These are phyloP conservation scores for Aspergillus awamori DNA, from an alignment of 2,329 filamentous ascomycete genomes.

Conservation along the genomic window DNA sequence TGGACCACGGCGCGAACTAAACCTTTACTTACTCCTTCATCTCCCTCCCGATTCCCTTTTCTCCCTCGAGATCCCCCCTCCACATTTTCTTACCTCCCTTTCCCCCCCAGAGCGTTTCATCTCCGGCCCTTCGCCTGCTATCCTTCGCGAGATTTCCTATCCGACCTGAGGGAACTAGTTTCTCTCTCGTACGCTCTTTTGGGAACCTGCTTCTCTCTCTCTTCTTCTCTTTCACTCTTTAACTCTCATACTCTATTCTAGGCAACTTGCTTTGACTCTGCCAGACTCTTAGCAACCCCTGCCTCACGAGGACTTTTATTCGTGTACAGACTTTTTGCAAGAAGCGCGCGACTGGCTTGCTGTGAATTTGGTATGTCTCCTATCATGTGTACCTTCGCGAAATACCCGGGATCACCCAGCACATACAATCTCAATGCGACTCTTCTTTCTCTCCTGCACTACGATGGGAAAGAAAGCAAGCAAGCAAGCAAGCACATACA, in stretches of 20 bases:
- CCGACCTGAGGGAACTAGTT: constrained; percentile 43
- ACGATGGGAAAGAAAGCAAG: too few species aligned
- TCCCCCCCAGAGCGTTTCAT: constrained; percentile 24
- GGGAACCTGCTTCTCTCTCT: constrained; percentile 31
- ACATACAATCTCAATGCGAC: not conserved
- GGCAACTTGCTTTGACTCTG: constrained; percentile 1
- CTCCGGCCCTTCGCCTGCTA: constrained; percentile 26
- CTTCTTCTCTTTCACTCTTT: constrained; percentile 27
- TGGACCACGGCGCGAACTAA: constrained; percentile 10
- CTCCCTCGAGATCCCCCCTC: constrained; percentile 23
- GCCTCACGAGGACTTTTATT: constrained; percentile 16
- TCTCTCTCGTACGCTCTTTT: constrained; percentile 47
- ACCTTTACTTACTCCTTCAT: constrained; percentile 17
- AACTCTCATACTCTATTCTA: constrained; percentile 14
- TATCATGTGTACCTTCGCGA: too few species aligned
- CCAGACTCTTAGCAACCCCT: not conserved
- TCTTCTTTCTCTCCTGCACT: not conserved
- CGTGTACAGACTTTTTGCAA: constrained; percentile 30
- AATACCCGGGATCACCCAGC: not conserved
- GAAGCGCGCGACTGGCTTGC: constrained; percentile 33
- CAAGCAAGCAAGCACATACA: not conserved
- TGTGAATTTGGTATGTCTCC: constrained; percentile 29
- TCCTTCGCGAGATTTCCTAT: constrained; percentile 39
- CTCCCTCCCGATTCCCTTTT: constrained; percentile 28
- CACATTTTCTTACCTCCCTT: constrained; percentile 27